phyloP scores from a whole-genome alignment of 352 stramenopile genomes.

The Globisporangium ultimum region DNA sequence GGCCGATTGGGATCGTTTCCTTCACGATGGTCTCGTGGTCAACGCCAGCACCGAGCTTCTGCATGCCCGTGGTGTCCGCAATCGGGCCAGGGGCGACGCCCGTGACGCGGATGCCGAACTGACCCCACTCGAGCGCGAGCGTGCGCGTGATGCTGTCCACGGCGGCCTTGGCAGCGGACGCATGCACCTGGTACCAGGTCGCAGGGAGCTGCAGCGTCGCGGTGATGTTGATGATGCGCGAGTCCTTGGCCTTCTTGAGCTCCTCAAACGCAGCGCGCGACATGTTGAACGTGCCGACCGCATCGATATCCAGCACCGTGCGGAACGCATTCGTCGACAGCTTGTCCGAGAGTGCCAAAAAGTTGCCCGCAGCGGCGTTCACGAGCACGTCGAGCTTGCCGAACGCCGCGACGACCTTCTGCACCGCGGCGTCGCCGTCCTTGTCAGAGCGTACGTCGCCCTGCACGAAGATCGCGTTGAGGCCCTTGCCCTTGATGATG shows the following conservation, averaged over 20 bases:
- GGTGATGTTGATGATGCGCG: slow-evolving; percentile 95
- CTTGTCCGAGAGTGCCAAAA: slow-evolving; percentile 84
- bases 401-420: slow-evolving; percentile 71
- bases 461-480: slow-evolving; percentile 45
- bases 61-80: slow-evolving; percentile 91
- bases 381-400: slow-evolving; percentile 91
- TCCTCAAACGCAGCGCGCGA: slow-evolving; percentile 81
- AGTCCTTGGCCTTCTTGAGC: slow-evolving; percentile 67
- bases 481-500: slow-evolving; percentile 39
- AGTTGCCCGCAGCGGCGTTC: slow-evolving; percentile 94
- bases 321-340: slow-evolving; percentile 93
- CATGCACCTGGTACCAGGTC: slow-evolving; percentile 95
- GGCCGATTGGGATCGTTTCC: slow-evolving; percentile 59
- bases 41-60: slow-evolving; percentile 86
- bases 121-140: slow-evolving; percentile 95
- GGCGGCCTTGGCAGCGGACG: slow-evolving; percentile 93
- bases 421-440: slow-evolving; percentile 72
- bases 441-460: slow-evolving; percentile 89
- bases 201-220: slow-evolving; percentile 90
- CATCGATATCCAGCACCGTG: slow-evolving; percentile 97
- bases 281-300: slow-evolving; percentile 97
- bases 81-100: slow-evolving; percentile 95
- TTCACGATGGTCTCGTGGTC: slow-evolving; percentile 38
- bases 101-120: slow-evolving; percentile 92
- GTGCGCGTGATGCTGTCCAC: slow-evolving; percentile 94